Evolutionary conservation across 2,329 filamentous ascomycete species (phyloP).

Genomic region (Venturia effusa): DNA sequence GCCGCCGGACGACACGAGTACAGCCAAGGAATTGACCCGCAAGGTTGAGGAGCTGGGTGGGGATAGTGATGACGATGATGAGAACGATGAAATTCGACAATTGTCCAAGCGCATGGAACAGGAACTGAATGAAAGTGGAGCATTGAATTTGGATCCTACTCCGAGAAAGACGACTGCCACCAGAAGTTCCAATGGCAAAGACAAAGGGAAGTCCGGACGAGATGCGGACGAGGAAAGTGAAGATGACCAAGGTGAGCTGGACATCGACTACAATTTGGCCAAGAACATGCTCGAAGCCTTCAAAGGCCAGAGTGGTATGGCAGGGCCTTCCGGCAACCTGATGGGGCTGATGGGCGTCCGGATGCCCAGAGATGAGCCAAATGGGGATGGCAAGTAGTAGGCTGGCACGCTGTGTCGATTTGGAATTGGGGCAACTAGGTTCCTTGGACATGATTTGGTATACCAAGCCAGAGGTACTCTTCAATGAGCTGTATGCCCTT

Average conservation of each 20-base stretch:
- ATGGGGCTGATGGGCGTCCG: constrained; percentile 76
- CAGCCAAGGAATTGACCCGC: constrained; percentile 7
- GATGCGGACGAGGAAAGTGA: constrained; percentile 1
- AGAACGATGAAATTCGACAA: constrained; percentile 52
- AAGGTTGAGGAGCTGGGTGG: constrained; percentile 22
- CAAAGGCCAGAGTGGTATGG: constrained; percentile 75
- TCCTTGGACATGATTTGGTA: neutral
- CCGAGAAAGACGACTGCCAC: constrained; percentile 11
- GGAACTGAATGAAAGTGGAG: constrained; percentile 59
- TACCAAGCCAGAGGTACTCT: neutral
- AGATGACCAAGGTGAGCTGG: constrained; percentile 45
- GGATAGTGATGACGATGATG: constrained; percentile 28
- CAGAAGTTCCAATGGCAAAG: neutral
- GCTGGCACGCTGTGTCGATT: neutral
- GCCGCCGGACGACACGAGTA: constrained; percentile 22
- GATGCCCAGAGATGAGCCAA: constrained; percentile 68
- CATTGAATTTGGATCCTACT: constrained; percentile 38
- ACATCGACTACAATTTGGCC: constrained; percentile 77
- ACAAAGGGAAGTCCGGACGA: constrained; percentile 4
- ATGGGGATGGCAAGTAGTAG: constrained; percentile 22
- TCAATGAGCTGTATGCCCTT: neutral
- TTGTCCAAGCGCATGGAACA: constrained; percentile 60
- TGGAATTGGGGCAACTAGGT: neutral
- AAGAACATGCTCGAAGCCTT: constrained; percentile 89
- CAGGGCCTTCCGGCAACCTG: constrained; percentile 80